A percentile compares a stretch with the other conserved stretches of the same genome.
Conservation (phyloP, 2,329 filamentous ascomycete genomes). For the Cladophialophora psammophila region DNA sequence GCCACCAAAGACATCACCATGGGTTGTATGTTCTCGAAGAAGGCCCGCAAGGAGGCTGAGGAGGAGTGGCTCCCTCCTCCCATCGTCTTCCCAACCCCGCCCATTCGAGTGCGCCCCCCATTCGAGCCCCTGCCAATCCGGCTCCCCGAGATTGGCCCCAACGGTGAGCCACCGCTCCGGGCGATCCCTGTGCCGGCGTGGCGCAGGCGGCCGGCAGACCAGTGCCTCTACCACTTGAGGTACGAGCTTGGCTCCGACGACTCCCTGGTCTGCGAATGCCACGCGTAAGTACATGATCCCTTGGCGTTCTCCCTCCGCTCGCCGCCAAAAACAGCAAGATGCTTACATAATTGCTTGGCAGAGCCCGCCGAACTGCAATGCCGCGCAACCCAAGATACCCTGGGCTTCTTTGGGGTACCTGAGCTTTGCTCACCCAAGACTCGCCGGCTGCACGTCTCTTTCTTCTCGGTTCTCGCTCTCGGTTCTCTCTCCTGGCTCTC, state of each 20-base stretch:
- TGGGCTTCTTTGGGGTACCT: neutral
- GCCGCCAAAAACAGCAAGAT: neutral
- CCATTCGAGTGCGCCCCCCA: neutral
- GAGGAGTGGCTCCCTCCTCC: neutral
- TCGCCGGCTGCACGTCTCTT: neutral
- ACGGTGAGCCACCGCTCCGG: no score
- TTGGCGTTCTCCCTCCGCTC: conserved; percentile 3
- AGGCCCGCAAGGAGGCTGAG: neutral
- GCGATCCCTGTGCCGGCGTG: no score
- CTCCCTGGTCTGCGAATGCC: neutral
- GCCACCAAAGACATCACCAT: neutral
- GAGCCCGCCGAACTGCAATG: neutral
- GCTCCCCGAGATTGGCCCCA: no score
- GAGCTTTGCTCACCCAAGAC: neutral
- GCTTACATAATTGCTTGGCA: conserved; percentile 1
- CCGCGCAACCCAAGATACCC: neutral
- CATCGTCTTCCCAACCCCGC: neutral
- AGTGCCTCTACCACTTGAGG: no score
- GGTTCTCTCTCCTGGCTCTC: neutral
- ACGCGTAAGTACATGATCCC: neutral
- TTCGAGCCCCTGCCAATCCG: neutral
- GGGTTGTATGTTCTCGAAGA: neutral
- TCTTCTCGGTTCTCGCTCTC: conserved; percentile 2
- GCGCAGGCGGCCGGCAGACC: no score
- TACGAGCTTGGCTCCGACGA: neutral